Conservation (phyloP, 2,329 filamentous ascomycete species). For the Sphaerulina populicola region DNA sequence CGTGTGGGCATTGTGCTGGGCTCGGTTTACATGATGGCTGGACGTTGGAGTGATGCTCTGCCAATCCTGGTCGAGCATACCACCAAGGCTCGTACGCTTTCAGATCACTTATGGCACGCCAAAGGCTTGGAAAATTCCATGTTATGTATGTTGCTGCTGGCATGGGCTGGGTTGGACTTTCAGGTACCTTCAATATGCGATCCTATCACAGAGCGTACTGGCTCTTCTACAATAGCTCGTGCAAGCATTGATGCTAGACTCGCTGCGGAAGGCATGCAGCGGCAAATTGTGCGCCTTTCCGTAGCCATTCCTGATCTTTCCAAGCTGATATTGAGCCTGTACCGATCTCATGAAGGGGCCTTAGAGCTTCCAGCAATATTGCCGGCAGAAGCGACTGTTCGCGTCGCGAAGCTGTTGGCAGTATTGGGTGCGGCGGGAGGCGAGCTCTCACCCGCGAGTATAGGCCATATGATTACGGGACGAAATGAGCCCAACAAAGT, state of each 20-base stretch:
- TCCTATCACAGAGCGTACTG: slow-evolving; percentile 24
- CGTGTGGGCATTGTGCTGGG: slow-evolving; percentile 72
- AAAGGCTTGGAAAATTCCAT: slow-evolving; percentile 86
- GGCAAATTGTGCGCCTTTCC: slow-evolving; percentile 43
- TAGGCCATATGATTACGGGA: slow-evolving; percentile 9
- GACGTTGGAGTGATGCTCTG: slow-evolving; percentile 81
- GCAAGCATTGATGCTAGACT: slow-evolving; percentile 21
- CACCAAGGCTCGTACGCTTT: slow-evolving; percentile 64
- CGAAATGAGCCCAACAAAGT: neutral
- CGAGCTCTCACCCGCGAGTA: slow-evolving; percentile 38
- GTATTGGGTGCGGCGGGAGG: slow-evolving; percentile 59
- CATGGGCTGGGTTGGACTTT: slow-evolving; percentile 78
- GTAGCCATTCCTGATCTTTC: slow-evolving; percentile 62
- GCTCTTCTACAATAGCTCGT: slow-evolving; percentile 20
- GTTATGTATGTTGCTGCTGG: slow-evolving; percentile 72
- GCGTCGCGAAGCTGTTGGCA: slow-evolving; percentile 62
- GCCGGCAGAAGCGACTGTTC: slow-evolving; percentile 63
- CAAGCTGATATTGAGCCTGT: slow-evolving; percentile 65
- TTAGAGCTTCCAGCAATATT: slow-evolving; percentile 63
- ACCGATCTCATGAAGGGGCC: slow-evolving; percentile 53
- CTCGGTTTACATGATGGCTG: slow-evolving; percentile 78
- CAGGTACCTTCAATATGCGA: slow-evolving; percentile 46
- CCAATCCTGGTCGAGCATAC: slow-evolving; percentile 76
- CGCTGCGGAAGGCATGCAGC: slow-evolving; percentile 22
- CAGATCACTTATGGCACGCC: slow-evolving; percentile 94